Evolutionary conservation across 179 eudicot genomes (phyloP).

Genomic region (Pouteria campechiana): DNA sequence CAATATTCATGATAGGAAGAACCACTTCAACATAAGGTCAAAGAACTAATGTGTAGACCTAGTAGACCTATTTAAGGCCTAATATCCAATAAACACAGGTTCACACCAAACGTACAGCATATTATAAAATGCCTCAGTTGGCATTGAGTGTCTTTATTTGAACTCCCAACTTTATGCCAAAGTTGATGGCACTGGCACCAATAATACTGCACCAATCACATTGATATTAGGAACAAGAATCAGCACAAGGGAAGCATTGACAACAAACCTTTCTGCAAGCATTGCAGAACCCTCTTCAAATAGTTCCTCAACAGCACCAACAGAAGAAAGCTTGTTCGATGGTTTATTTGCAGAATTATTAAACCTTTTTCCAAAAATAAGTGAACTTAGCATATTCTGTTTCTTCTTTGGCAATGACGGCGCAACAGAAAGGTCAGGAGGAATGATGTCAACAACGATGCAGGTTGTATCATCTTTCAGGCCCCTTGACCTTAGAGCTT

Average conservation of each 20-base stretch:
- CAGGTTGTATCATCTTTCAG: constrained; percentile 99
- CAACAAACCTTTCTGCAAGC: constrained; percentile 81
- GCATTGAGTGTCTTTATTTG: too few species aligned
- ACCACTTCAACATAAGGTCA: too few species aligned
- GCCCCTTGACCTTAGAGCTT: constrained; percentile 83
- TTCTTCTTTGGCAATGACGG: constrained; percentile 58
- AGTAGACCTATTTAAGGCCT: too few species aligned
- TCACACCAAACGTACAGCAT: too few species aligned
- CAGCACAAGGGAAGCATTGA: background rate
- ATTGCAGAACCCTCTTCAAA: constrained; percentile 86
- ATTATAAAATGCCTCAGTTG: too few species aligned
- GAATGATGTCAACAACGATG: constrained; percentile 93
- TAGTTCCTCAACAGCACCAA: constrained; percentile 65
- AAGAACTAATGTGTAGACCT: too few species aligned
- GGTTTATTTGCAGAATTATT: constrained; percentile 39
- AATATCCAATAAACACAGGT: too few species aligned
- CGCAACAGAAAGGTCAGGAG: constrained; percentile 52
- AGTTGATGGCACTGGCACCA: too few species aligned
- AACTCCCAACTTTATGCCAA: too few species aligned
- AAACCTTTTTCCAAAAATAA: constrained; percentile 52
- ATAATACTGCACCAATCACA: too few species aligned
- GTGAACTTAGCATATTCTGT: constrained; percentile 45
- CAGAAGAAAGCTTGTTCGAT: constrained; percentile 66
- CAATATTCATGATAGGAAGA: too few species aligned
- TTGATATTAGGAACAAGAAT: too few species aligned